phyloP scores from a whole-genome alignment of 2,329 filamentous ascomycete genomes.

The Penicillium concentricum region DNA sequence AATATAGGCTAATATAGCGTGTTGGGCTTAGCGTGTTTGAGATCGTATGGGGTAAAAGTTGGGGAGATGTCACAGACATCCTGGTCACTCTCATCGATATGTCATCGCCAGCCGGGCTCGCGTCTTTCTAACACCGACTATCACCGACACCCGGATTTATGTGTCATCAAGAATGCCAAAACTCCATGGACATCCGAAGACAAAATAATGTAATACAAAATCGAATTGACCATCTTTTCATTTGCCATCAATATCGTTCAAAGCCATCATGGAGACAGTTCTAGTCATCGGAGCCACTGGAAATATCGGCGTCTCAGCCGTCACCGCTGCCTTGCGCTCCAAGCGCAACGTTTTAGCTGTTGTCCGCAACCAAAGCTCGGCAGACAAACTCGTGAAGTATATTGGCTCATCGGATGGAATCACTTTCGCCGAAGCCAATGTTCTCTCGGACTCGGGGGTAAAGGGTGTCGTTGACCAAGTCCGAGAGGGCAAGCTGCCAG shows the following conservation, averaged over 20 bases:
- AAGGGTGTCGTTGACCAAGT: background rate
- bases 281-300: background rate
- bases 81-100: too few relatives aligned
- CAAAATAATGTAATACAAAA: too few relatives aligned
- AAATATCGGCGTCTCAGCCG: background rate
- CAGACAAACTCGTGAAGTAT: background rate
- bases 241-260: background rate
- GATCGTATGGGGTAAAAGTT: too few relatives aligned
- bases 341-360: background rate
- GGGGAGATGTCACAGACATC: too few relatives aligned
- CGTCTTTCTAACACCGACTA: too few relatives aligned
- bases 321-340: background rate
- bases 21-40: too few relatives aligned
- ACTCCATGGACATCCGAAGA: too few relatives aligned
- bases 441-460: background rate
- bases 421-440: background rate
- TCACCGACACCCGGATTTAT: too few relatives aligned
- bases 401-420: background rate
- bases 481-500: background rate
- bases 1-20: too few relatives aligned
- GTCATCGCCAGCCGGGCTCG: too few relatives aligned
- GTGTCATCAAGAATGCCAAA: too few relatives aligned
- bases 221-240: too few relatives aligned
- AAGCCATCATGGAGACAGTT: background rate
- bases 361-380: background rate